A percentile compares a stretch with the other conserved stretches of the same genome.
Conservation (phyloP, 805 yeast species). For the Kuraishia cidri region DNA sequence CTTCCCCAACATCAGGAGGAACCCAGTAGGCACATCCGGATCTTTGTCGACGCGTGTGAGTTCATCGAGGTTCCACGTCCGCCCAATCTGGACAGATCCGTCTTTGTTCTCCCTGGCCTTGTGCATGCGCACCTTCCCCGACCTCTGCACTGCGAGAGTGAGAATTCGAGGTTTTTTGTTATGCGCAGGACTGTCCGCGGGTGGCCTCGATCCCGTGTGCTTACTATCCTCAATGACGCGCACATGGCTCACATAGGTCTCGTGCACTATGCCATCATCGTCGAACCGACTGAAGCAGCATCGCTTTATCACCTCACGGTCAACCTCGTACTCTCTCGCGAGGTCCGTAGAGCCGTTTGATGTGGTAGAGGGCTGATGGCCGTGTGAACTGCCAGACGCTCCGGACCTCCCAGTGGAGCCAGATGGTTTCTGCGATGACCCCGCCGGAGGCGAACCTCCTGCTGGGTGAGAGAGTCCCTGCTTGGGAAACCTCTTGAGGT, state of each 20-base stretch:
- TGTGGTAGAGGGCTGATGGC: conserved; percentile 4
- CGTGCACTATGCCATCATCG: conserved; percentile 31
- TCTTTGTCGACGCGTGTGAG: conserved; percentile 50
- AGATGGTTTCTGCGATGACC: too few species aligned
- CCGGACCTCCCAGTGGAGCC: too few species aligned
- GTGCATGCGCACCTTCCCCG: conserved; percentile 66
- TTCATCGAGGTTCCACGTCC: conserved; percentile 85
- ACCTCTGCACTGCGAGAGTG: conserved; percentile 49
- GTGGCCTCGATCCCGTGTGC: conserved; percentile 63
- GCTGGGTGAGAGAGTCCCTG: too few species aligned
- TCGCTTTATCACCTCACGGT: conserved; percentile 35
- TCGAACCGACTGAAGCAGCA: conserved; percentile 41
- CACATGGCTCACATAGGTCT: conserved; percentile 69
- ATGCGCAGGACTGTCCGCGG: conserved; percentile 33
- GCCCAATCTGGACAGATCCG: conserved; percentile 77
- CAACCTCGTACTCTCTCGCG: conserved; percentile 52
- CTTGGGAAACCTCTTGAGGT: background rate
- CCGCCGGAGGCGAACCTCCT: background rate
- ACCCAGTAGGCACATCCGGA: conserved; percentile 41
- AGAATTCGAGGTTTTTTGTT: conserved; percentile 57
- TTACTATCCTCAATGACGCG: conserved; percentile 66
- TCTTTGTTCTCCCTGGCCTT: conserved; percentile 79
- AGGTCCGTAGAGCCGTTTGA: conserved; percentile 25
- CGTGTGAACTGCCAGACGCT: too few species aligned
- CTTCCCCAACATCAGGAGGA: conserved; percentile 57